Evolutionary conservation across 768 basidiomycete species (phyloP), one percentile per base, ranked within the genome.

Genomic region (Xanthoconium stramineum): DNA sequence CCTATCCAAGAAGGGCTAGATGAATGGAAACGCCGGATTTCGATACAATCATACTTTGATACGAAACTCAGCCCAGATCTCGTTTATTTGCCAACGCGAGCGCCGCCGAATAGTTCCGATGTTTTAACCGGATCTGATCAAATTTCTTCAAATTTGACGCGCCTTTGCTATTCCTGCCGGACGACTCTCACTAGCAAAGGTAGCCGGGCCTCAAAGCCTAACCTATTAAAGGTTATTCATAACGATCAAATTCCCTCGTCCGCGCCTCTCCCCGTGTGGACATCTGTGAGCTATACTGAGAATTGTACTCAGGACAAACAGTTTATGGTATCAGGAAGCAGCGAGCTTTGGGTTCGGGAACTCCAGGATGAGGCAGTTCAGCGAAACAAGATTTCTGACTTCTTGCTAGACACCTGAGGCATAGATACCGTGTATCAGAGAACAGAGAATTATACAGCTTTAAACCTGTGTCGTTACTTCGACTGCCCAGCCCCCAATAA

Each of bases 21-120:
- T 65, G 82, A 79, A 36, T 92, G 91, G 91, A 91, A 89, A 66
- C 69, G 79, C 0, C 79, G 78, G 35, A 91, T 88, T 69, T 85
- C 91, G 6, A 86, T 91, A 55, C 81, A 86, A 50, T 79, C 84
- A 1, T 79, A 65, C 44, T 57, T 51, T 8, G 63, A 63, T 35
- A 20, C 61, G 30, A 59, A 55, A 30, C 29, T 69, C 15, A 52
- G 47, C 12, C n/a, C 61, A n/a, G 63, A 65, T 39, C 56, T 56
- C 5, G 46, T 35, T 43, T 45, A 61, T 50, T 35, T 53, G 39
- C 58, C 61, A 39, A 42, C 17, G 13, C 32, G 46, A 20, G 32
- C 30, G 29, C 33, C 49, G 15, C 36, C 36, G 20, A 29, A 53
- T 42, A 53, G 11, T 36, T 47, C 42, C 51, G 53, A 46, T 29